Evolutionary conservation across 2,329 filamentous ascomycete species (phyloP), one percentile per base, ranked within the genome.

Genomic region (Colletotrichum sp.): DNA sequence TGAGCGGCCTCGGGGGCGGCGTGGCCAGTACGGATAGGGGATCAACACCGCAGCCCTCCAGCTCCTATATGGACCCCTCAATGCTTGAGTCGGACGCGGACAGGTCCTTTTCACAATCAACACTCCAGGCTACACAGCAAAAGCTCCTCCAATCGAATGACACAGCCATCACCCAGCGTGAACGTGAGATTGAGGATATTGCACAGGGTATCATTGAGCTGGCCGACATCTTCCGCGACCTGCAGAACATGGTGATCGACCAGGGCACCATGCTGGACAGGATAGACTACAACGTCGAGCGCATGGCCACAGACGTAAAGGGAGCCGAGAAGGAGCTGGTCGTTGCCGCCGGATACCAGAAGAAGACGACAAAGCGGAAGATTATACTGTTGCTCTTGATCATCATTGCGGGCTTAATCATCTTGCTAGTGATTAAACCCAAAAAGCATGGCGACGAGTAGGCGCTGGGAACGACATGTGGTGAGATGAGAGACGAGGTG

Each of bases 201-300:
- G 97, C 97, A 3, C 96, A 98, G 83, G 96, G 97, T 74, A 99
- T 99, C 85, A 99, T 99, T 81, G 96, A 99, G 83, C 89, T 99
- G 9, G 95, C 96, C 6, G 97, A 98, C 83, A 95, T 99, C 67
- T 99, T 99, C 88, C 95, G 98, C 77, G 97, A 99, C 81, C 88
- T 99, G 34, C 97, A 99, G 85, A 93, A 90, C 64, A 99, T 99
- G 96, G 95, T 98, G 80, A 96, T 98, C 79, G 95, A 97, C 82
- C 95, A 97, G 84, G 95, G 95, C 69, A 97, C 95, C 16, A 95
- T 98, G 91, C 90, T 98, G 26, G 96, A 98, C 85, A 93, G 97
- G 81, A 98, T 98, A 81, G 98, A 99, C 85, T 99, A 98, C 87
- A 99, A 99, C 81, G 96, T 99, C 69, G 97, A 99, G 86, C 91